Base-by-base conservation (phyloP, 306 rosid species). In the Quercus cerris region DNA sequence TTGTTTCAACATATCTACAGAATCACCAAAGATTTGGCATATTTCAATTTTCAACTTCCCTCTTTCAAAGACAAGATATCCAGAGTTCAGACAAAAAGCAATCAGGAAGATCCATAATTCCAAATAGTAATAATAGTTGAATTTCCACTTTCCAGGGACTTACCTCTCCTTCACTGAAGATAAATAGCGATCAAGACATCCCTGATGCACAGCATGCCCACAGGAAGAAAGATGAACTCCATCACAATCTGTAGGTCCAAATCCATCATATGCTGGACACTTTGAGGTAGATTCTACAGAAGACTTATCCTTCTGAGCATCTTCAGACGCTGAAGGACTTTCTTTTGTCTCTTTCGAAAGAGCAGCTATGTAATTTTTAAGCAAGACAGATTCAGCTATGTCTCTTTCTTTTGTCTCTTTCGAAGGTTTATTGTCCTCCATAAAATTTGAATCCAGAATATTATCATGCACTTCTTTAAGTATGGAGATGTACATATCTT, bases 171-270 rank as follows among this genome's bases (percentile, higher is more conserved):
- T 96, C 80, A 96, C 77, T 12, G 98, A 96, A 85, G 87, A 88
- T 84, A 93, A 75, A 86, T 96, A 96, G 8, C 94, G 91, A 77
- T 88, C 91, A 77, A 96, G 98, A 81, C 99, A 96, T 23, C 86
- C 88, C 90, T 96, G 98, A 89, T 96, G 99, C 81, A 93, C 94
- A 20, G 98, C 97, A 83, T 96, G 99, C 64, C 99, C 99, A 84
- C 99, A 96, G 31, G 99, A 96, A 78, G 99, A 96, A 81, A 93
- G 86, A 87, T 88, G 90, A 83, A 91, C 83, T 72, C 99, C 99
- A 86, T 93, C 99, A 56, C 94, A 91, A 81, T 91, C 92, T 54
- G 73, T 77, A 30, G 94, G 97, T 77, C 97, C 88, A 87, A 96
- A 90, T 83, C 94, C 96, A 84, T 87, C 85, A 67, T 76, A 88